phyloP scores from a whole-genome alignment of 495 filamentous ascomycete genomes.

The Neurospora terricola region DNA sequence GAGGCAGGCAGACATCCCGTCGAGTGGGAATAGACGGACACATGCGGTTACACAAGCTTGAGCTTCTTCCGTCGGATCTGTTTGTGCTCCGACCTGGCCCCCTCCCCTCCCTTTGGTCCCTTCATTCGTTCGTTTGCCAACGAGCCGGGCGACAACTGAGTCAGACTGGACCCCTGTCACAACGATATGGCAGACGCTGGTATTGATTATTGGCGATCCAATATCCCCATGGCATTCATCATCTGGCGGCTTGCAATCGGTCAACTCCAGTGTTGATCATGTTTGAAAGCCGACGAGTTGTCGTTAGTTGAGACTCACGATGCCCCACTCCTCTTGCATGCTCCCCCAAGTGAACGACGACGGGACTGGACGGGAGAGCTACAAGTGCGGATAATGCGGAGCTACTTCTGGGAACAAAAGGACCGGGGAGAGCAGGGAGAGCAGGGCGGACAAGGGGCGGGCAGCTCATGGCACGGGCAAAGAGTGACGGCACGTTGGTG shows the following conservation, averaged over 20 bases:
- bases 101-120: background rate
- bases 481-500: background rate
- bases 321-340: background rate
- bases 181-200: background rate
- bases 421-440: background rate
- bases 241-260: background rate
- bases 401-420: background rate
- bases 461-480: background rate
- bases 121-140: background rate
- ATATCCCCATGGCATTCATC: background rate
- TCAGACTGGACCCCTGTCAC: background rate
- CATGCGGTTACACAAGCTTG: background rate
- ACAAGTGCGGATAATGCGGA: background rate
- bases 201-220: background rate
- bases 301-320: background rate
- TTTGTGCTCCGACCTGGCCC: background rate
- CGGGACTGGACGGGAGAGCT: background rate
- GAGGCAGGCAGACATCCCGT: background rate
- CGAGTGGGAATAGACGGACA: background rate
- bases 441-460: background rate
- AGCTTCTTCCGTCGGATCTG: background rate
- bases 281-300: background rate
- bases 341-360: background rate
- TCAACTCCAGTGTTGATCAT: background rate
- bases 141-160: background rate